Base-by-base conservation (phyloP, 331 rosid genomes). In the Telfairia occidentalis region DNA sequence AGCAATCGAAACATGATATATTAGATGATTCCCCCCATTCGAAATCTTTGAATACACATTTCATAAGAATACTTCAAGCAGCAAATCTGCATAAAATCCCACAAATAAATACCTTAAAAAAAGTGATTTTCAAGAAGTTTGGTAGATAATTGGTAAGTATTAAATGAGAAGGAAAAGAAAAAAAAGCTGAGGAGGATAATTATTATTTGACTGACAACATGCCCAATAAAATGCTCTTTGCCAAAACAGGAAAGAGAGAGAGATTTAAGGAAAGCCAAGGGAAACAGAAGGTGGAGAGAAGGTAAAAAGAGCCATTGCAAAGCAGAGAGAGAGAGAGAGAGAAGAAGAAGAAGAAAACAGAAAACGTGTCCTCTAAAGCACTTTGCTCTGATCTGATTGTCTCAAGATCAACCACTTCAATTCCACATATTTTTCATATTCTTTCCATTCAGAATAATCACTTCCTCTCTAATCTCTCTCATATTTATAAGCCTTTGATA, bases 231-330 rank as follows among this genome's bases (percentile, higher is more conserved):
- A 61, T 61, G 70, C 8, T 32, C 28, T 32, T 34, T 16, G 45
- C 70, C 15, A 61, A 8, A 32, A 61, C 40, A 61, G 7, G 70
- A 32, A 34, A 60, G 30, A 23, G 30, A 43, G 71, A 64, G 74
- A 69, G 74, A 69, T 12, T 69, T 43, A 45, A 69, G 74, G 74
- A 13, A 45, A 5, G 55, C 74, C 74, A 69, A 69, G 7, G 5
- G 43, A 69, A 69, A 43, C 23, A 43, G 37, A 46, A 42, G 74
- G 54, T 60, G 43, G 43, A 60, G 69, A 7, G 40, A 60, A 59
- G 67, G 52, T 15, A 32, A 6, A 59, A 60, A 30, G 69, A 60
- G 42, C 43, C 23, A 29, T 30, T 26, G 19, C 24, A 32, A 60
- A 60, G 13, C 42, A 32, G 10, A 16, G 24, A 30, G n/a, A 32